phyloP scores from a whole-genome alignment of 2,329 filamentous ascomycete genomes.

The Trematosphaeria pertusa region DNA sequence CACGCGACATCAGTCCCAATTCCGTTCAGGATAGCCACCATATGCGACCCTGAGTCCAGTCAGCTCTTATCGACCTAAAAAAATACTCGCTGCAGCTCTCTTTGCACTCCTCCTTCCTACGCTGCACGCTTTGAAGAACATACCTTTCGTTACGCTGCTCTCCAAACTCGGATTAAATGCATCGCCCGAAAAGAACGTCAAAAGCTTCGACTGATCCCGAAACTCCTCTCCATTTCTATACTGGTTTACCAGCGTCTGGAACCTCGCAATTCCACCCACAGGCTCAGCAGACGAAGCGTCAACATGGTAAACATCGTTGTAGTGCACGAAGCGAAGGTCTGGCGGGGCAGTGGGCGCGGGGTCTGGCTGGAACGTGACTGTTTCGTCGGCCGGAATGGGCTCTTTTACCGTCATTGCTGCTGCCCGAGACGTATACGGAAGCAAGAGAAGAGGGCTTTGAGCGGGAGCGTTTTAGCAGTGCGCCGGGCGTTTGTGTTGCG shows the following conservation, averaged over 20 bases:
- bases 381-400: conserved; percentile 39
- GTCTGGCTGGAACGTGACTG: conserved; percentile 52
- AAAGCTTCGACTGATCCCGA: conserved; percentile 66
- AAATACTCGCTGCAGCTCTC: neutral
- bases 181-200: conserved; percentile 90
- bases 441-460: neutral
- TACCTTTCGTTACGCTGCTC: conserved; percentile 85
- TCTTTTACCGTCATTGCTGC: conserved; percentile 34
- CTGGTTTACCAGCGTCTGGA: conserved; percentile 78
- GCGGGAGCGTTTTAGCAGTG: neutral
- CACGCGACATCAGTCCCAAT: conserved; percentile 82
- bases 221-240: conserved; percentile 71
- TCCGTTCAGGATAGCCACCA: conserved; percentile 83
- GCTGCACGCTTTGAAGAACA: neutral
- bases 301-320: conserved; percentile 94
- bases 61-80: too few relatives aligned
- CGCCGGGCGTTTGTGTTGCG: conserved; percentile 20
- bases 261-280: conserved; percentile 80
- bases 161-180: conserved; percentile 92
- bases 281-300: conserved; percentile 79
- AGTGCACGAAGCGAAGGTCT: conserved; percentile 83
- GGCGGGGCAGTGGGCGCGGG: conserved; percentile 59
- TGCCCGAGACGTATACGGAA: conserved; percentile 7
- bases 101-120: neutral
- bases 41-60: conserved; percentile 71